Evolutionary conservation across 2,329 filamentous ascomycete species (phyloP), one percentile per base, ranked within the genome.

Genomic region (Dactylonectria macrodidyma): DNA sequence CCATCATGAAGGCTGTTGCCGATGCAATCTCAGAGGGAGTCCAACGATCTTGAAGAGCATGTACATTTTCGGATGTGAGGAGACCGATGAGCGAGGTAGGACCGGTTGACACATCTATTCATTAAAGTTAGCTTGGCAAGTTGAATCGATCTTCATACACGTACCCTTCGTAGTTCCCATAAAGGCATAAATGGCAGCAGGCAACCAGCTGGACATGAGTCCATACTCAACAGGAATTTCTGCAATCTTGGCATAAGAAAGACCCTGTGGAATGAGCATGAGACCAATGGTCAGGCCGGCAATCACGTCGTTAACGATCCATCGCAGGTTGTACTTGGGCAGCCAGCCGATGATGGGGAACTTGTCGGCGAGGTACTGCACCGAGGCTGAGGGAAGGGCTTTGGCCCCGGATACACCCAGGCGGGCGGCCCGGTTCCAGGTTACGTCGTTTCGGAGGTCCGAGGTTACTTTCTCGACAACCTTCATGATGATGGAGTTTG

Each of bases 21-120:
- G 88, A 88, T 2, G 89, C 87, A 38, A 92, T 88, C 38, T 87
- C 83, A 22, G 87, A 84, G 1, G 87, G 83, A 2, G 82, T 78
- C 75, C 88, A 90, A 38, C 88, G 85, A 46, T 84, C 79, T 50
- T 77, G 76, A 1, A 91, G 79, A 46, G 87, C 84, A 22, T 82
- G 78, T 34, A 92, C 84, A 52, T 90, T 89, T 67, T 91, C 87
- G 16, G 88, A 87, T 0, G 89, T 91, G 30, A 92, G 81, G 1
- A 92, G 84, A 8, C 89, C 89, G 65, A 92, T 86, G 30, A 91
- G 86, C 0, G 89, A 91, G 0, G 90, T 92, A 12, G 90, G 90
- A 5, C 90, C 89, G 1, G 86, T 88, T 1, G 89, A 91, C 4
- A 92, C 78, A 76, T 90, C 89, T 89, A 48, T 51, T 14, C 3